These are phyloP conservation scores for Calycina herbarum DNA, from an alignment of 2,329 filamentous ascomycete genomes.

Conservation along the genomic window DNA sequence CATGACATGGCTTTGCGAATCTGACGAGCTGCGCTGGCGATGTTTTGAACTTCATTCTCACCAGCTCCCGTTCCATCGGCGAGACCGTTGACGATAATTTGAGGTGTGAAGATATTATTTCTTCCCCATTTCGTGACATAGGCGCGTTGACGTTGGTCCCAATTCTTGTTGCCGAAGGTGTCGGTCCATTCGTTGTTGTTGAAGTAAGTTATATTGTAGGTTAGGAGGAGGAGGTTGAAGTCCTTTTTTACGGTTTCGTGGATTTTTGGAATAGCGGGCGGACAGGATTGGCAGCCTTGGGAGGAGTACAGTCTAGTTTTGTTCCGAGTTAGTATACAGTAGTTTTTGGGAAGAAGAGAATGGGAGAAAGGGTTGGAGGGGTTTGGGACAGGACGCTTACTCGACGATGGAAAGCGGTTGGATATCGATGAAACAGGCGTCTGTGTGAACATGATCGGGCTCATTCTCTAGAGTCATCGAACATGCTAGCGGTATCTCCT, in stretches of 20 bases:
- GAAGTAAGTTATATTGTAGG: slow-evolving; percentile 40
- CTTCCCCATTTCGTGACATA: slow-evolving; percentile 39
- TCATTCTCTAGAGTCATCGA: slow-evolving; percentile 37
- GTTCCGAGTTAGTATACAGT: not conserved
- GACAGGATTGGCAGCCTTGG: slow-evolving; percentile 40
- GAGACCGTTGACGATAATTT: slow-evolving; percentile 34
- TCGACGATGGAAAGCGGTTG: slow-evolving; percentile 39
- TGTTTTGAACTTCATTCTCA: slow-evolving; percentile 8
- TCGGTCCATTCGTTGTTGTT: slow-evolving; percentile 41
- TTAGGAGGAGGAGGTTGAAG: slow-evolving; percentile 38
- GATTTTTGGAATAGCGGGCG: slow-evolving; percentile 37
- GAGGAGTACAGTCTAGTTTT: slow-evolving; percentile 36
- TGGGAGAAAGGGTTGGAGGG: not conserved
- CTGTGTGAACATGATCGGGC: slow-evolving; percentile 37
- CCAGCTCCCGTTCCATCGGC: slow-evolving; percentile 24
- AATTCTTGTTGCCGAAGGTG: slow-evolving; percentile 33
- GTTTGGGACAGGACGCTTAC: not conserved
- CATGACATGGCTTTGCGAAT: slow-evolving; percentile 15
- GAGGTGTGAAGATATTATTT: slow-evolving; percentile 38
- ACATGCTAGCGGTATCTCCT: slow-evolving; percentile 38
- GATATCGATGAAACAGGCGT: slow-evolving; percentile 39
- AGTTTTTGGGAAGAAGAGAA: not conserved
- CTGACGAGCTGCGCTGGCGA: slow-evolving; percentile 13
- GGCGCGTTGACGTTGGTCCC: slow-evolving; percentile 39
- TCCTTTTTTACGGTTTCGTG: slow-evolving; percentile 32